Conservation (phyloP, 148 eudicot genomes). For the Arctostaphylos glauca region DNA sequence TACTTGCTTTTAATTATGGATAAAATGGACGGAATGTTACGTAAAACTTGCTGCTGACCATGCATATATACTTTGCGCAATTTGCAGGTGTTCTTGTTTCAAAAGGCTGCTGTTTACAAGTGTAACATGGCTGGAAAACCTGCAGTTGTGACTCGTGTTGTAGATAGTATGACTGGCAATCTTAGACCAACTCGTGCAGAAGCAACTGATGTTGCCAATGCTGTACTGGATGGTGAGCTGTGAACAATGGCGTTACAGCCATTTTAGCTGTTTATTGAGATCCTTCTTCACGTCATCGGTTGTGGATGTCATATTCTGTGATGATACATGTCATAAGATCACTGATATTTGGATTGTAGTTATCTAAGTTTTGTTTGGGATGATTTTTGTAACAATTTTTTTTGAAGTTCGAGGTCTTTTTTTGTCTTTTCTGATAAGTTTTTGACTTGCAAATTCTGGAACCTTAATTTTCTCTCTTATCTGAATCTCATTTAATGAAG, state of each 20-base stretch:
- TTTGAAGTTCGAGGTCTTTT: neutral
- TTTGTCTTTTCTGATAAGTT: neutral
- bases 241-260: neutral
- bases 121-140: conserved; percentile 99
- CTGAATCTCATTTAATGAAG: conserved; percentile 37
- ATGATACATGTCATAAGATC: neutral
- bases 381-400: neutral
- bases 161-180: conserved; percentile 97
- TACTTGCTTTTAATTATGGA: neutral
- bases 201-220: conserved; percentile 92
- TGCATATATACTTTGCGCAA: neutral
- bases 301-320: neutral
- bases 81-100: conserved; percentile 87
- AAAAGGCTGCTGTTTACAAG: conserved; percentile 86
- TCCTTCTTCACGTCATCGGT: neutral
- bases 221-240: conserved; percentile 72
- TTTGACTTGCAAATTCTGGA: neutral
- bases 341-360: neutral
- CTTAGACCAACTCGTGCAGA: conserved; percentile 91
- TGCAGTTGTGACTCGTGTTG: conserved; percentile 95
- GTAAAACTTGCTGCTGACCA: neutral
- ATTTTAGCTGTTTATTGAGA: neutral
- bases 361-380: neutral
- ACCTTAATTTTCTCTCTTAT: neutral
- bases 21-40: neutral